Evolutionary conservation across 768 basidiomycete genomes (phyloP).

Genomic region (Psilocybe azurescens): DNA sequence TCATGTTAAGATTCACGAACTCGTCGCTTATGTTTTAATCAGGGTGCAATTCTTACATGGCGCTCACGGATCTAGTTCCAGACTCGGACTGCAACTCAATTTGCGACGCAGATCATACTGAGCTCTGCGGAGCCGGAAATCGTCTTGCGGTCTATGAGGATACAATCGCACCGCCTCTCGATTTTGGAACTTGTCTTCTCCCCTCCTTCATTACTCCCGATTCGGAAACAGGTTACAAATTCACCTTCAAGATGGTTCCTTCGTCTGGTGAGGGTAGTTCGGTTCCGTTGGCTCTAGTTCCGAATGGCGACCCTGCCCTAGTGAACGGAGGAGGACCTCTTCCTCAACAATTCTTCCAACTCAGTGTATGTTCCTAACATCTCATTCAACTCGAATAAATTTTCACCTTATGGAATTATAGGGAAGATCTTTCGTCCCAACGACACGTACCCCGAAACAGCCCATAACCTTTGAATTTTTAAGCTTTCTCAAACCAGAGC

Average conservation of each 20-base stretch:
- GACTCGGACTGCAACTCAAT: conserved; percentile 19
- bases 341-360: conserved; percentile 3
- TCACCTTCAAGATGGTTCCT: neutral
- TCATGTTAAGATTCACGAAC: neutral
- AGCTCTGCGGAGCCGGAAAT: conserved; percentile 23
- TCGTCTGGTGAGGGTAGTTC: neutral
- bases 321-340: neutral
- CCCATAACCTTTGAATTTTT: neutral
- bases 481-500: neutral
- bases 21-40: neutral
- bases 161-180: conserved; percentile 9
- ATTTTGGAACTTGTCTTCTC: conserved; percentile 11
- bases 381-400: neutral
- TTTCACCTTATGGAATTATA: neutral
- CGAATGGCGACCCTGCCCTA: neutral
- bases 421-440: neutral
- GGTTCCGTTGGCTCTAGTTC: neutral
- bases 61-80: conserved; percentile 10
- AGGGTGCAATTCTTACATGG: conserved; percentile 25
- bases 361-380: neutral
- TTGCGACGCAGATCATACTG: conserved; percentile 16
- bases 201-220: neutral
- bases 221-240: neutral
- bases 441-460: neutral
- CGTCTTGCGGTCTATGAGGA: conserved; percentile 24